Evolutionary conservation across 225 moss, liverwort and hornwort genomes (phyloP).

Genomic region (Pseudoscleropodium purum): DNA sequence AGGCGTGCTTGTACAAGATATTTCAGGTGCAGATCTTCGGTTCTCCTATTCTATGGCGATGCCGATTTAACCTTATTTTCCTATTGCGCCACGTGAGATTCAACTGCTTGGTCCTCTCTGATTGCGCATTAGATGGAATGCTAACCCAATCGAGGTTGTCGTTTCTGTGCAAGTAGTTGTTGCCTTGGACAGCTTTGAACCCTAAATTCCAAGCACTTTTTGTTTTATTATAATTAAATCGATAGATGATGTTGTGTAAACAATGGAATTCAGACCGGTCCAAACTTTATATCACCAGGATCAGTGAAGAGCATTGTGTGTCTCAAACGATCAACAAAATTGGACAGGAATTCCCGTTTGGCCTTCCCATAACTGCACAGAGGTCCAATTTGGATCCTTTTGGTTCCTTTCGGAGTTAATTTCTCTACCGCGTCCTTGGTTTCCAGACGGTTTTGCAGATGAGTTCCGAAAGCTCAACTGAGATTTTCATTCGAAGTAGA

Average conservation of each 20-base stretch:
- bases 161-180: not conserved
- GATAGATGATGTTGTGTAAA: not conserved
- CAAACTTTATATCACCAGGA: not conserved
- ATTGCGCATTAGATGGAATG: not conserved
- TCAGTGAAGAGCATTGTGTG: not conserved
- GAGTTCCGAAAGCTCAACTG: not conserved
- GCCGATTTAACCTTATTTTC: not conserved
- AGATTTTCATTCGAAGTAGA: not conserved
- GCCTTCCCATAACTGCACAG: not conserved
- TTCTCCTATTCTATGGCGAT: not conserved
- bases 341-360: not conserved
- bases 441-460: not conserved
- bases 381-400: not conserved
- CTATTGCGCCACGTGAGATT: not conserved
- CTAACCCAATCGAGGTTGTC: not conserved
- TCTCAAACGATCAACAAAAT: not conserved
- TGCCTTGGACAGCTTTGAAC: not conserved
- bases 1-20: slow-evolving; percentile 66
- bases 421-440: not conserved
- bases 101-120: not conserved
- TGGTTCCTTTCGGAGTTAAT: not conserved
- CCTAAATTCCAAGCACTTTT: not conserved
- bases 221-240: not conserved
- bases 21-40: slow-evolving; percentile 33
- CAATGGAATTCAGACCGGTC: not conserved